A percentile compares a stretch with the other conserved stretches of the same genome.
Conservation (phyloP, 768 basidiomycete genomes). For the Rhizopogon vulgaris region DNA sequence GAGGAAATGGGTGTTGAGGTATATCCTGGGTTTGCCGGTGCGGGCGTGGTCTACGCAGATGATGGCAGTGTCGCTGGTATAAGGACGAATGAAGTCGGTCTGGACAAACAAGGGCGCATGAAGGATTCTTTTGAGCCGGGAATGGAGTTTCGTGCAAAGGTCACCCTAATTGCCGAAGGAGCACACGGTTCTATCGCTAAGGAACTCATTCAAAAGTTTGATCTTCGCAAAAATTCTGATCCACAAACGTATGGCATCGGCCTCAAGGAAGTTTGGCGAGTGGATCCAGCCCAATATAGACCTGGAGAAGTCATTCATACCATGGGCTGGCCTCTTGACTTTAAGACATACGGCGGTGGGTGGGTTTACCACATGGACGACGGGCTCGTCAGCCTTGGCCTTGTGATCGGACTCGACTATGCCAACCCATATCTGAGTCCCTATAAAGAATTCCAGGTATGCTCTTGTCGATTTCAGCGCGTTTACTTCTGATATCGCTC, state of each 20-base stretch:
- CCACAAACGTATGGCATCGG: slow-evolving; percentile 96
- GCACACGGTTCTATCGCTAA: slow-evolving; percentile 91
- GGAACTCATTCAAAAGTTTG: slow-evolving; percentile 65
- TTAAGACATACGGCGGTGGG: slow-evolving; percentile 75
- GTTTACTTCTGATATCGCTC: slow-evolving; percentile 4
- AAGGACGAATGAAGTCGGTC: slow-evolving; percentile 89
- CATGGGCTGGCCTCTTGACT: slow-evolving; percentile 88
- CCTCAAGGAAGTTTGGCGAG: slow-evolving; percentile 95
- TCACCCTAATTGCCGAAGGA: slow-evolving; percentile 91
- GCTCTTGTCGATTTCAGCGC: slow-evolving; percentile 13
- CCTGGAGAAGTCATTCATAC: slow-evolving; percentile 86
- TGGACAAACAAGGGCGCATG: slow-evolving; percentile 66
- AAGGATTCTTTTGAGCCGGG: slow-evolving; percentile 93
- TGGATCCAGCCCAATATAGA: slow-evolving; percentile 54
- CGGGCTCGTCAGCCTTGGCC: slow-evolving; percentile 81
- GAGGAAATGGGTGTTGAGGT: slow-evolving; percentile 89
- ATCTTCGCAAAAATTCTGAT: slow-evolving; percentile 58
- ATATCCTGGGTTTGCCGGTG: slow-evolving; percentile 96
- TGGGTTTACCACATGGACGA: slow-evolving; percentile 96
- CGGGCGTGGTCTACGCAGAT: slow-evolving; percentile 66
- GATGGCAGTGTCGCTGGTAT: slow-evolving; percentile 55
- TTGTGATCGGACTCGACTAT: slow-evolving; percentile 94
- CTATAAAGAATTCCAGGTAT: slow-evolving; percentile 87
- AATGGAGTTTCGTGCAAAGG: slow-evolving; percentile 90
- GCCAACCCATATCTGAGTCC: slow-evolving; percentile 89